Evolutionary conservation across 352 stramenopile genomes (phyloP), one percentile per base, ranked within the genome.

Genomic region (Pythium sukuiense): DNA sequence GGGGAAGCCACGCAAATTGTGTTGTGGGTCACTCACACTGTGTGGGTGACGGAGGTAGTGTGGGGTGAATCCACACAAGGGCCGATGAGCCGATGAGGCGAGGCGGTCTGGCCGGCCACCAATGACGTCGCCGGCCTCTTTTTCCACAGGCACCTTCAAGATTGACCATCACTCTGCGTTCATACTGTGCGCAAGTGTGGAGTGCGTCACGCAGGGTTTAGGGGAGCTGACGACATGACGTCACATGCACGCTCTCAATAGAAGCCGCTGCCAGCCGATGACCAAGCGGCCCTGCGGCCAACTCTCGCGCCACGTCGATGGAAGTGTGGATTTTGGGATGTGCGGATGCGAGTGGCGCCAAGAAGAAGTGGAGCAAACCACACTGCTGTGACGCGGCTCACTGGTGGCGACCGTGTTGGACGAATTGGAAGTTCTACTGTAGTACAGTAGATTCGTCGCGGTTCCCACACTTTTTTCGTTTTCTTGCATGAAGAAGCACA

Each of bases 211-310:
- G 24, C 26, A 59, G 37, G 61, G 65, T 67, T 64, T 24, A 50
- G 59, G 49, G 49, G 55, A 43, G 57, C 48, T 65, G 46, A 67
- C 55, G 39, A 57, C 54, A 72, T 72, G 66, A 72, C 66, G 66
- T 72, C 66, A 72, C 66, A 61, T 20, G 9, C 9, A 16, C n/a
- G 66, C 59, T 72, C 35, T 57, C 37, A 72, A 72, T 68, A 72
- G 54, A 57, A 29, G 59, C 30, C 66, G 29, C 13, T 41, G 29
- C 14, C 16, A 26, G n/a, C 13, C 43, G 32, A 57, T 62, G 54
- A 68, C 39, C 39, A 60, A 61, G 52, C 61, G 24, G 33, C 39
- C 55, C 27, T 29, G 24, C 16, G 8, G 26, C 5, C 26, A 2
- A 18, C 6, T 9, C 26, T 8, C 9, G 55, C 33, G 20, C 55